A percentile compares a stretch with the other conserved stretches of the same genome.
phyloP scores from a whole-genome alignment of 345 rosid genomes.

The Pistacia vera region DNA sequence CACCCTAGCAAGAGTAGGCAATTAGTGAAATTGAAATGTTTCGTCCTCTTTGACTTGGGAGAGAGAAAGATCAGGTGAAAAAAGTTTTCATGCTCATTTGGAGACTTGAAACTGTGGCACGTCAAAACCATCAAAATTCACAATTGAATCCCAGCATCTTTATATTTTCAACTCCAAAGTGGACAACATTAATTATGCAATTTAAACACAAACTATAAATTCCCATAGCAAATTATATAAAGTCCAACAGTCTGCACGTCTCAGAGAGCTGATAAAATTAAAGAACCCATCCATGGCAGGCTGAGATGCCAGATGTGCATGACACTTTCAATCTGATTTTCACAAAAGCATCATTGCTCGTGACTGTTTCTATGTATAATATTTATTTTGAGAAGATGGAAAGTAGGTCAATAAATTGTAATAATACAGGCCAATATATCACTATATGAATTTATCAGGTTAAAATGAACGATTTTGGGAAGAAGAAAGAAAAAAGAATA shows the following conservation, averaged over 20 bases:
- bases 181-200: background rate
- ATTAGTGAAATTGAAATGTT: background rate
- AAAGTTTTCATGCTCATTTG: background rate
- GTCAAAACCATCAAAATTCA: background rate
- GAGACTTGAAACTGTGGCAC: background rate
- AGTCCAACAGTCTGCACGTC: too few species aligned
- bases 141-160: background rate
- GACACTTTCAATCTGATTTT: background rate
- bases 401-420: background rate
- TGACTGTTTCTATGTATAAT: background rate
- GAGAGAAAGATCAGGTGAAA: slow-evolving; percentile 1
- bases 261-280: background rate
- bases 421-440: background rate
- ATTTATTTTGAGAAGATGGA: background rate
- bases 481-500: background rate
- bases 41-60: background rate
- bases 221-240: background rate
- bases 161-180: background rate
- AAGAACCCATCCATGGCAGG: background rate
- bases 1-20: background rate
- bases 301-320: background rate
- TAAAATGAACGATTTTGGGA: background rate
- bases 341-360: background rate
- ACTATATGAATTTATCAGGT: background rate
- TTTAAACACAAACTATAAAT: background rate